phyloP scores from a whole-genome alignment of 352 stramenopile species.

The Globisporangium solare region DNA sequence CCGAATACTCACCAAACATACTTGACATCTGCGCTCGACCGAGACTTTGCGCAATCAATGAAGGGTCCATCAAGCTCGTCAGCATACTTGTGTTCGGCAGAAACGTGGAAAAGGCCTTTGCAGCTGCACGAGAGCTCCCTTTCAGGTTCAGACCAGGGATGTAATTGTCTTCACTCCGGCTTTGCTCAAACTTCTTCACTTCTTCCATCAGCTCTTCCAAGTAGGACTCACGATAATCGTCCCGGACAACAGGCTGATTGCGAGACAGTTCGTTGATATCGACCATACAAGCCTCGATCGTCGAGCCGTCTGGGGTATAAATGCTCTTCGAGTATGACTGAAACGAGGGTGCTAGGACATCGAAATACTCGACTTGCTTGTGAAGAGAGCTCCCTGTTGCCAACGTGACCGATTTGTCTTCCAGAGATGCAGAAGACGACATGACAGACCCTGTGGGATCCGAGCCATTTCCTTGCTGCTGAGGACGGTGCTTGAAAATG shows the following conservation, averaged over 20 bases:
- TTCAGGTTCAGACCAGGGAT: slow-evolving; percentile 53
- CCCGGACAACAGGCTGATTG: slow-evolving; percentile 36
- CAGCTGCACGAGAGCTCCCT: slow-evolving; percentile 48
- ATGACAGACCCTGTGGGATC: slow-evolving; percentile 11
- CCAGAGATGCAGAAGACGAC: slow-evolving; percentile 5
- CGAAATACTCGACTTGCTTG: slow-evolving; percentile 59
- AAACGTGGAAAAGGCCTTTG: slow-evolving; percentile 70
- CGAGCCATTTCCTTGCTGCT: slow-evolving; percentile 22
- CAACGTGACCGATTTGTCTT: slow-evolving; percentile 38
- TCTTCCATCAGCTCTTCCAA: slow-evolving; percentile 63
- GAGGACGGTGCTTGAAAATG: slow-evolving; percentile 82
- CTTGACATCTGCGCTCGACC: slow-evolving; percentile 29
- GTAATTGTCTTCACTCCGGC: slow-evolving; percentile 44
- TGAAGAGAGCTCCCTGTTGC: slow-evolving; percentile 33
- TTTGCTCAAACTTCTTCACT: slow-evolving; percentile 48
- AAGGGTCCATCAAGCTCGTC: slow-evolving; percentile 69
- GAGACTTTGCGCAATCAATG: slow-evolving; percentile 48
- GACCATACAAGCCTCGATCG: slow-evolving; percentile 58
- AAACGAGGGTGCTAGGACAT: slow-evolving; percentile 47
- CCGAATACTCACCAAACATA: slow-evolving; percentile 59
- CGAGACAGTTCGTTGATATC: slow-evolving; percentile 54
- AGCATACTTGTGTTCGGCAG: slow-evolving; percentile 68
- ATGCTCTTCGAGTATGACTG: slow-evolving; percentile 69
- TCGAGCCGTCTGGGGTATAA: slow-evolving; percentile 64
- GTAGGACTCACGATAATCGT: slow-evolving; percentile 47